Evolutionary conservation across 257 asterid genomes (phyloP).

Genomic region (Fraxinus pennsylvanica): DNA sequence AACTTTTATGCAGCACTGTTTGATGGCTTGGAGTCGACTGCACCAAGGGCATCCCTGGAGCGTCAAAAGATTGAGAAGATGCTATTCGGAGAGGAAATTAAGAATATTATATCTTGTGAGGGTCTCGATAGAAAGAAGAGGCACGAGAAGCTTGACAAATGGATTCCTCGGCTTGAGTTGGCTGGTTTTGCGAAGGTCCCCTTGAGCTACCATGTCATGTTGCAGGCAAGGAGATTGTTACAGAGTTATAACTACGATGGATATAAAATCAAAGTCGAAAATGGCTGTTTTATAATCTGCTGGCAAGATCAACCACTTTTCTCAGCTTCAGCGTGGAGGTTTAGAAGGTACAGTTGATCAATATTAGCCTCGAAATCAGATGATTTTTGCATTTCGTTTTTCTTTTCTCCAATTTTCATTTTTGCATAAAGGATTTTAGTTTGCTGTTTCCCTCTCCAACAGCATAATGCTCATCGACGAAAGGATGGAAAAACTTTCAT

Average conservation of each 20-base stretch:
- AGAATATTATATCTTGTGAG: slow-evolving; percentile 66
- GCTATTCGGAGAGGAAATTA: slow-evolving; percentile 68
- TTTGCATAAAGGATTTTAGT: neutral
- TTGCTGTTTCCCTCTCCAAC: neutral
- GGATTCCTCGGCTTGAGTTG: slow-evolving; percentile 60
- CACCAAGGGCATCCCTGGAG: slow-evolving; percentile 49
- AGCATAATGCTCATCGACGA: neutral
- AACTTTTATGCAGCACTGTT: slow-evolving; percentile 67
- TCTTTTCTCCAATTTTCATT: neutral
- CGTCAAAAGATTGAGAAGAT: slow-evolving; percentile 62
- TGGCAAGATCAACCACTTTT: slow-evolving; percentile 79
- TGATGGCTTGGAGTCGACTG: slow-evolving; percentile 70
- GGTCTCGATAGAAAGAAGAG: slow-evolving; percentile 62
- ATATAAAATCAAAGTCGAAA: slow-evolving; percentile 51
- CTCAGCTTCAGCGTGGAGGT: slow-evolving; percentile 72
- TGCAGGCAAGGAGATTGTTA: slow-evolving; percentile 59
- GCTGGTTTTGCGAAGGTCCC: slow-evolving; percentile 60
- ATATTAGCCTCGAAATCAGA: neutral
- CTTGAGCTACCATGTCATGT: slow-evolving; percentile 58
- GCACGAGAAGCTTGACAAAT: slow-evolving; percentile 71
- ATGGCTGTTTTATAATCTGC: slow-evolving; percentile 63
- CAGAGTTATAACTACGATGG: slow-evolving; percentile 60
- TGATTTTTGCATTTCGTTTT: neutral
- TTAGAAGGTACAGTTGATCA: slow-evolving; percentile 36
- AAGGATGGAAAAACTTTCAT: neutral